A percentile compares a stretch with the other conserved stretches of the same genome.
phyloP scores from a whole-genome alignment of 148 eudicot genomes.

The Nyssa sinensis region DNA sequence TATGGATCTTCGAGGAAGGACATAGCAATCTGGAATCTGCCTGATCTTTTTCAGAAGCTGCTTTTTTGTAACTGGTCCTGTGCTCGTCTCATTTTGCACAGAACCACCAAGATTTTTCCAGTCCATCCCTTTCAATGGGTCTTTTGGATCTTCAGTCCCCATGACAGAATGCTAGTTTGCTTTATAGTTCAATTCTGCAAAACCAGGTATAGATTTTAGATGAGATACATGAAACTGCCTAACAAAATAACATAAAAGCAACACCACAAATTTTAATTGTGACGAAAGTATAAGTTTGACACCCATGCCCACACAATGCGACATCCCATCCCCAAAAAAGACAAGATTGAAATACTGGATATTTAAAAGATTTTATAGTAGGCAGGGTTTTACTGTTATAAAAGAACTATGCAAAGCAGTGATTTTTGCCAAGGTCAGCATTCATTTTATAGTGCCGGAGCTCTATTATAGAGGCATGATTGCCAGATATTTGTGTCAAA shows the following conservation, averaged over 20 bases:
- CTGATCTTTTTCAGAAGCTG: constrained; percentile 50
- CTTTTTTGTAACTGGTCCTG: constrained; percentile 41
- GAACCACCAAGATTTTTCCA: constrained; percentile 55
- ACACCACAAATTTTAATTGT: background rate
- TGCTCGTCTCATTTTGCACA: constrained; percentile 22
- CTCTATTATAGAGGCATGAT: background rate
- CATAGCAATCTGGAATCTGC: constrained; percentile 66
- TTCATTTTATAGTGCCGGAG: background rate
- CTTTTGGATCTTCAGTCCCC: constrained; percentile 49
- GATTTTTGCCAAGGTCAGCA: constrained; percentile 3
- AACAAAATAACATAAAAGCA: background rate
- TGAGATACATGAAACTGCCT: background rate
- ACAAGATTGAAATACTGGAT: background rate
- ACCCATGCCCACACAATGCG: too few relatives aligned
- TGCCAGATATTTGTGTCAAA: background rate
- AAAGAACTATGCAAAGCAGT: background rate
- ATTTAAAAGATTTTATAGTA: background rate
- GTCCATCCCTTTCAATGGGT: constrained; percentile 45
- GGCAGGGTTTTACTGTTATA: background rate
- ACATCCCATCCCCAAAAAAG: too few relatives aligned
- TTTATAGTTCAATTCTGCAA: background rate
- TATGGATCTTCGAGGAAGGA: constrained; percentile 59
- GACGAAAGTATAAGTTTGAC: background rate
- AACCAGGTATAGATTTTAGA: background rate
- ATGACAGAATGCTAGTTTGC: constrained; percentile 18